A percentile compares a stretch with the other conserved stretches of the same genome.
phyloP scores from a whole-genome alignment of 257 asterid genomes.

The Solanum paucissectum region DNA sequence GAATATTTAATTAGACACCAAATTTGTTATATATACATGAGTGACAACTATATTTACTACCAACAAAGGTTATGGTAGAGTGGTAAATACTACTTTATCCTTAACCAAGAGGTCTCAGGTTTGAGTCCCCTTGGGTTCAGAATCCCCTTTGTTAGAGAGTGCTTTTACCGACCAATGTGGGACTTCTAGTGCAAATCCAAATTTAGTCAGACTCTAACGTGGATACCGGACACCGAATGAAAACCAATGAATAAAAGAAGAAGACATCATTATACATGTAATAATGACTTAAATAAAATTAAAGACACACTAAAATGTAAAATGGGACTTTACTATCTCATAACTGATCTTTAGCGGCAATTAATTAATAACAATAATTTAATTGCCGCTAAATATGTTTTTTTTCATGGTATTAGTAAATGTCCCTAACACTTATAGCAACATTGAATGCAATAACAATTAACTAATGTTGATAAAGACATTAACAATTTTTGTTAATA shows the following conservation, averaged over 20 bases:
- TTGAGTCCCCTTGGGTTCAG: too few species aligned
- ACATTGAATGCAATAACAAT: too few species aligned
- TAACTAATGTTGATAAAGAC: too few species aligned
- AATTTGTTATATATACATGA: background rate
- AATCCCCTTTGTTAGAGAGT: background rate
- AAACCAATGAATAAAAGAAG: too few species aligned
- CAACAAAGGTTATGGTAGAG: background rate
- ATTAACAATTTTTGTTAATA: too few species aligned
- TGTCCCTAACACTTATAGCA: too few species aligned
- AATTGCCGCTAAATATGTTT: too few species aligned
- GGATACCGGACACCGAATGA: accelerated
- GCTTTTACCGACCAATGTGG: background rate
- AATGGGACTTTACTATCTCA: background rate
- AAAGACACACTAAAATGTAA: too few species aligned
- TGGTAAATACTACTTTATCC: too few species aligned
- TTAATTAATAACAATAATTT: too few species aligned
- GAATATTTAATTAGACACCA: background rate
- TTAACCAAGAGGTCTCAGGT: background rate
- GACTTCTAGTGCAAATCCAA: background rate
- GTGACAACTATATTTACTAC: background rate
- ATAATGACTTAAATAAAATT: background rate
- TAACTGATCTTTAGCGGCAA: accelerated
- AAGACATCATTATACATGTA: background rate
- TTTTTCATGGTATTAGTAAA: too few species aligned
- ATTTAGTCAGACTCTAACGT: too few species aligned